Percentiles rank a stretch among this genome's conserved stretches.
Conservation (phyloP, 1,139 yeast genomes). For the Meyerozyma guilliermondii region DNA sequence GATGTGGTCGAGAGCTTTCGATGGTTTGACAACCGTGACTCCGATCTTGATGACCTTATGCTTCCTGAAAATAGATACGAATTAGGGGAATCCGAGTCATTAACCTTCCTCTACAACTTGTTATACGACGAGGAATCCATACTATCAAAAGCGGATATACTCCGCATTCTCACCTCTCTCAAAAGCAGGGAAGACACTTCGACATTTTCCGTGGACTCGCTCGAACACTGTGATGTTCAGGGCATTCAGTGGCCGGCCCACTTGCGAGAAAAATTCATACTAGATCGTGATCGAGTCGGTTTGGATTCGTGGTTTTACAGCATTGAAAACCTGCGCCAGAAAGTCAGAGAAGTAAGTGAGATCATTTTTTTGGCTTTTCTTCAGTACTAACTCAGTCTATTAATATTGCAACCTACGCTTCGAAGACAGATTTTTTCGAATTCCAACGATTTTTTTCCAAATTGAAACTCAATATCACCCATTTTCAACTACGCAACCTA, state of each 20-base stretch:
- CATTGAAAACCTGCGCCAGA: constrained; percentile 28
- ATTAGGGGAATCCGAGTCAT: constrained; percentile 36
- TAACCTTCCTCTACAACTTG: constrained; percentile 36
- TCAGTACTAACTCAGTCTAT: constrained; percentile 17
- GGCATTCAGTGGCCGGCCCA: constrained; percentile 36
- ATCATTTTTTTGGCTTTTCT: not conserved
- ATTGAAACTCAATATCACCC: constrained; percentile 47
- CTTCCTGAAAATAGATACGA: constrained; percentile 25
- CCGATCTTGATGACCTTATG: not conserved
- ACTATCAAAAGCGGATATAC: constrained; percentile 32
- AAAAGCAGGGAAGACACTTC: constrained; percentile 31
- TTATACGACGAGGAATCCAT: constrained; percentile 34
- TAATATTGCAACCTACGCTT: constrained; percentile 15
- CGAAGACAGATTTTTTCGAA: constrained; percentile 29
- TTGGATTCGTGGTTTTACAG: constrained; percentile 35
- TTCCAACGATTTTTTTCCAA: constrained; percentile 40
- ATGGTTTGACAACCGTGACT: not conserved
- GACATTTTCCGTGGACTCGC: constrained; percentile 19
- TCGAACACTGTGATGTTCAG: constrained; percentile 22
- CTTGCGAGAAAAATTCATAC: constrained; percentile 25
- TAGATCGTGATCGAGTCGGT: constrained; percentile 33
- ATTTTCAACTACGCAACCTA: constrained; percentile 53
- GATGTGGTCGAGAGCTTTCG: not conserved
- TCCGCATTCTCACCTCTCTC: constrained; percentile 30
- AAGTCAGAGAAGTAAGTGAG: constrained; percentile 30